These are phyloP conservation scores for Batkoa obscura DNA, from an alignment of 371 early-diverging fungal species.

Conservation along the genomic window DNA sequence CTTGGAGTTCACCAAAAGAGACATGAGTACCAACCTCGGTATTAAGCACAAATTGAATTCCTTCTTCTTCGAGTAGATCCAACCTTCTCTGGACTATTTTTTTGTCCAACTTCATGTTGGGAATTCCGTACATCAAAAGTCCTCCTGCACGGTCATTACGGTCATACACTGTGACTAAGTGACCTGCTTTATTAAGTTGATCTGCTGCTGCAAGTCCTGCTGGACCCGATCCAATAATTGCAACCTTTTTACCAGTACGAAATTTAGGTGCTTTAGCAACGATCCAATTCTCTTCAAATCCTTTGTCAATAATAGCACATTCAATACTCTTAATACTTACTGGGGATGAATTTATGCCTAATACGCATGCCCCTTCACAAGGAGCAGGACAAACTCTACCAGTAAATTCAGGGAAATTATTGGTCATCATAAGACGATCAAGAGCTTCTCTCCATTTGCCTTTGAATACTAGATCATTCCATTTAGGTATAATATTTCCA, in stretches of 20 bases:
- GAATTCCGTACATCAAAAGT: slow-evolving; percentile 93
- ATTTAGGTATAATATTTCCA: slow-evolving; percentile 93
- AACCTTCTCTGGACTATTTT: slow-evolving; percentile 77
- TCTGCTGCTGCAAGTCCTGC: slow-evolving; percentile 93
- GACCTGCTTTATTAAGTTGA: slow-evolving; percentile 91
- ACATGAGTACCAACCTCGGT: slow-evolving; percentile 72
- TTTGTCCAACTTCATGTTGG: slow-evolving; percentile 98
- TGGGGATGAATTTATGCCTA: slow-evolving; percentile 80
- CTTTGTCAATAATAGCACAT: slow-evolving; percentile 88
- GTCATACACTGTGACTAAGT: slow-evolving; percentile 84
- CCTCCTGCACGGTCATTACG: slow-evolving; percentile 91
- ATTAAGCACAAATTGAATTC: slow-evolving; percentile 66
- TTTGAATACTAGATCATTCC: slow-evolving; percentile 90
- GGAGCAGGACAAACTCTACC: slow-evolving; percentile 89
- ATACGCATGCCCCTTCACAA: slow-evolving; percentile 80
- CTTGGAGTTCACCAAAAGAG: slow-evolving; percentile 36
- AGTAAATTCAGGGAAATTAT: slow-evolving; percentile 94
- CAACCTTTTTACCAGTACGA: slow-evolving; percentile 70
- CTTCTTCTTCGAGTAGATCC: slow-evolving; percentile 80
- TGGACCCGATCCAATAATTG: slow-evolving; percentile 88
- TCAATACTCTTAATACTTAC: slow-evolving; percentile 94
- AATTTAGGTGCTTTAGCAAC: slow-evolving; percentile 50
- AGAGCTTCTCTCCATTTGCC: slow-evolving; percentile 88
- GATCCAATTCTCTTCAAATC: slow-evolving; percentile 92
- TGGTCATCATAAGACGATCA: slow-evolving; percentile 81